phyloP scores from a whole-genome alignment of 1,139 yeast genomes.

The Dujonia santamariae region DNA sequence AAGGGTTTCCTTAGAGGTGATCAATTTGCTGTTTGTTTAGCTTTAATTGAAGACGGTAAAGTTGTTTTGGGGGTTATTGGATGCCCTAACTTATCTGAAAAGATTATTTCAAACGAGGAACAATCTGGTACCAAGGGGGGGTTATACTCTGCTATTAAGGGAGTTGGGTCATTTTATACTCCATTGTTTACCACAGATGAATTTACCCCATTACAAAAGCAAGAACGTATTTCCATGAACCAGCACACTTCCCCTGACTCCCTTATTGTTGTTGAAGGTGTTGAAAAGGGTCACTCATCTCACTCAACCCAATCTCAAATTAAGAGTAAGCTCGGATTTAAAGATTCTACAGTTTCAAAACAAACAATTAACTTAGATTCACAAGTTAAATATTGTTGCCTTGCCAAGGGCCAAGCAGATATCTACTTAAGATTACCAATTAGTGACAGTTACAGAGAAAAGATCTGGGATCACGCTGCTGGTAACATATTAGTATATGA shows the following conservation, averaged over 20 bases:
- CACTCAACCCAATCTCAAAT: slow-evolving; percentile 83
- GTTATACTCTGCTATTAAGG: slow-evolving; percentile 71
- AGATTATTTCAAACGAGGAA: slow-evolving; percentile 37
- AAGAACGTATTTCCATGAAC: slow-evolving; percentile 40
- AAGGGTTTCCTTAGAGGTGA: slow-evolving; percentile 95
- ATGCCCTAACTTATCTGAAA: slow-evolving; percentile 81
- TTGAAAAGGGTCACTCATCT: slow-evolving; percentile 94
- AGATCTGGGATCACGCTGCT: slow-evolving; percentile 99
- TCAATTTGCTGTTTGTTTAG: slow-evolving; percentile 94
- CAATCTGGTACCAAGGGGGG: slow-evolving; percentile 54
- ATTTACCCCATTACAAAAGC: slow-evolving; percentile 36
- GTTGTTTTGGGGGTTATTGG: slow-evolving; percentile 92
- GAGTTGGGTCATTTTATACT: slow-evolving; percentile 68
- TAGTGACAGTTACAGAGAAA: slow-evolving; percentile 73
- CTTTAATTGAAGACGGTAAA: slow-evolving; percentile 78
- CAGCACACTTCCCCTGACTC: slow-evolving; percentile 38
- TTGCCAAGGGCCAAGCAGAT: slow-evolving; percentile 91
- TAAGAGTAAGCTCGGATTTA: slow-evolving; percentile 55
- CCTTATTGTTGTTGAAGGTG: slow-evolving; percentile 86
- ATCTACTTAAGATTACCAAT: slow-evolving; percentile 86
- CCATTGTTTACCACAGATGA: slow-evolving; percentile 32
- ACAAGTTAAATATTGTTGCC: slow-evolving; percentile 91
- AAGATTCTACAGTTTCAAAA: slow-evolving; percentile 37
- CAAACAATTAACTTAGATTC: slow-evolving; percentile 79
- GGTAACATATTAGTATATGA: slow-evolving; percentile 84